A percentile compares a stretch with the other conserved stretches of the same genome.
phyloP scores from a whole-genome alignment of 257 asterid species.

The Solanum gandarillasii region DNA sequence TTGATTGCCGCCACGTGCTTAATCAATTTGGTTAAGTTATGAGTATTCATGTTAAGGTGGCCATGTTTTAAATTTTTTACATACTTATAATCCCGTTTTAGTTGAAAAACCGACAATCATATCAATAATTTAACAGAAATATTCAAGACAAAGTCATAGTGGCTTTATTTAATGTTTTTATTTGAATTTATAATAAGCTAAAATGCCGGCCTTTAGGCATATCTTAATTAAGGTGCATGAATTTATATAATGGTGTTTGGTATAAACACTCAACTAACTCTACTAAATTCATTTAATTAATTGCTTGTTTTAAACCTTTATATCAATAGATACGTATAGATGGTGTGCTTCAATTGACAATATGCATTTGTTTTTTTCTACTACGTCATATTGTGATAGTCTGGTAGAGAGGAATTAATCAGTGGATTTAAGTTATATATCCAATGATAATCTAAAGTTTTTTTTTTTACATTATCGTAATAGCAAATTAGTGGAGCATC shows the following conservation, averaged over 20 bases:
- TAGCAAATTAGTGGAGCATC: background rate
- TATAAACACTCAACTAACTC: slow-evolving; percentile 4
- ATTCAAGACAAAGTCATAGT: background rate
- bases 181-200: background rate
- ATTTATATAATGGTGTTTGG: background rate
- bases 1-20: background rate
- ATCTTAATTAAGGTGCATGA: background rate
- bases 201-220: background rate
- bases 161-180: background rate
- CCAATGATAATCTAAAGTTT: background rate
- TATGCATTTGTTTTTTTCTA: background rate
- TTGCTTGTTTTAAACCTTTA: background rate
- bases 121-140: background rate
- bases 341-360: background rate
- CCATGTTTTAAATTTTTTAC: background rate
- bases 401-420: background rate
- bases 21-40: background rate
- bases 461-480: background rate
- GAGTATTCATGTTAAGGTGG: background rate
- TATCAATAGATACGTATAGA: background rate
- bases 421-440: background rate
- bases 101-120: background rate
- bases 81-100: background rate
- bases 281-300: background rate
- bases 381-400: background rate